Evolutionary conservation across 768 basidiomycete species (phyloP), one percentile per base, ranked within the genome.

Genomic region (Sistotremastrum niveocremeum): DNA sequence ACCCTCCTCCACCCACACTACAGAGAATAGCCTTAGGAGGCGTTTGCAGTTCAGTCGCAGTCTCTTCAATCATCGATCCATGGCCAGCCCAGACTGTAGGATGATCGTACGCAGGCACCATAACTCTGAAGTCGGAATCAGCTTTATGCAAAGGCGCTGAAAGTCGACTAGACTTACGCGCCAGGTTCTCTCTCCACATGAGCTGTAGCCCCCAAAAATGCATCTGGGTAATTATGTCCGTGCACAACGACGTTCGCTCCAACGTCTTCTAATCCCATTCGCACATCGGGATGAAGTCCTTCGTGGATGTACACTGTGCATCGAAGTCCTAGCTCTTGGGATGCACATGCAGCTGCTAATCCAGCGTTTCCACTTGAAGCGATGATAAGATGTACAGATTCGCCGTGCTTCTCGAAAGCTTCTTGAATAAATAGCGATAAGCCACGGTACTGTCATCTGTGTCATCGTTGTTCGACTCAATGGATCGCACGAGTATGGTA

Each of bases 331-430:
- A 84, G 66, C 12, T 56, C 62, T 31, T 70, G 64, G 6, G 83
- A 74, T 20, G 77, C 78, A 50, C 73, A 71, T 10, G 83, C 83
- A 0, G 74, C 72, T 8, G 82, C 84, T 9, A 84, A 63, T 1
- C 77, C 84, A n/a, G 81, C 85, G 55, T 87, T 86, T n/a, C 84
- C 84, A 4, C 79, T 73, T 0, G 84, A 87, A 0, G 84, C 82
- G 43, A 79, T 74, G 38, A 85, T 64, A 38, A 79, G 63, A 57
- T 84, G 84, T 4, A 77, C 65, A 31, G 58, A 56, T 8, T 68
- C 57, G 0, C 84, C 84, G 44, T 73, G 66, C 12, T 57, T 61
- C 47, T 68, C 63, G 45, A 69, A 67, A 12, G 71, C 72, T 32
- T 67, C 64, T 52, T 74, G 70, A 2, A 74, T 66, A 52, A 81